Conservation (phyloP, 768 basidiomycete species). For the Boletus subparvulus region DNA sequence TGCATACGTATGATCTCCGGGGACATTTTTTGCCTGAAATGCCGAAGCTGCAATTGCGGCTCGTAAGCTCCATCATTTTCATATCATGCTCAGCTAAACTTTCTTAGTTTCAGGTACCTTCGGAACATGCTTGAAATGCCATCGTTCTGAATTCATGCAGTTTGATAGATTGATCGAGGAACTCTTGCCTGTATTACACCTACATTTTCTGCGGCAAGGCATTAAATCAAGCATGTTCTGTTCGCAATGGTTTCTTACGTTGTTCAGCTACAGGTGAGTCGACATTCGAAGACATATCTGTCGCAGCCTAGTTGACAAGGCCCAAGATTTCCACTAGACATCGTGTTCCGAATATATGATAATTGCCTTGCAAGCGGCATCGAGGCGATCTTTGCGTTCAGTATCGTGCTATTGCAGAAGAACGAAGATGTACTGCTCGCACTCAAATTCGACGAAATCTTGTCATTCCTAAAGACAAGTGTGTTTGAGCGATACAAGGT, state of each 20-base stretch:
- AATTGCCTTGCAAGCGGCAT: constrained; percentile 96
- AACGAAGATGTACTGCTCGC: constrained; percentile 78
- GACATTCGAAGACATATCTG: neutral
- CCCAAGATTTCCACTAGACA: constrained; percentile 83
- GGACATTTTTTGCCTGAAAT: constrained; percentile 99
- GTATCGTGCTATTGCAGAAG: constrained; percentile 79
- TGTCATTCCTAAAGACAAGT: constrained; percentile 76
- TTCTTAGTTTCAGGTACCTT: constrained; percentile 58
- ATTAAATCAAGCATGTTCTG: constrained; percentile 98
- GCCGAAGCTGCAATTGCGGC: constrained; percentile 92
- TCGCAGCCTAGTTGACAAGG: neutral
- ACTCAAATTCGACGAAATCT: constrained; percentile 89
- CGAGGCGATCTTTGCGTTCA: constrained; percentile 96
- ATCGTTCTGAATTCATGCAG: constrained; percentile 39
- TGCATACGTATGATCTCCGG: constrained; percentile 94
- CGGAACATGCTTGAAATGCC: constrained; percentile 1
- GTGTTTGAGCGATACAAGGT: constrained; percentile 85
- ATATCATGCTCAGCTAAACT: neutral
- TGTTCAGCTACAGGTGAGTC: constrained; percentile 89
- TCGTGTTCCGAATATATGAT: constrained; percentile 96
- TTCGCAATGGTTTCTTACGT: constrained; percentile 97
- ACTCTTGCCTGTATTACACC: constrained; percentile 83
- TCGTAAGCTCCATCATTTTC: constrained; percentile 48
- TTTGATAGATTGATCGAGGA: constrained; percentile 96
- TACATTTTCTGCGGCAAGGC: constrained; percentile 92